A percentile compares a stretch with the other conserved stretches of the same genome.
Evolutionary conservation across 2,329 filamentous ascomycete species (phyloP).

Genomic region (Fusarium newnesense): DNA sequence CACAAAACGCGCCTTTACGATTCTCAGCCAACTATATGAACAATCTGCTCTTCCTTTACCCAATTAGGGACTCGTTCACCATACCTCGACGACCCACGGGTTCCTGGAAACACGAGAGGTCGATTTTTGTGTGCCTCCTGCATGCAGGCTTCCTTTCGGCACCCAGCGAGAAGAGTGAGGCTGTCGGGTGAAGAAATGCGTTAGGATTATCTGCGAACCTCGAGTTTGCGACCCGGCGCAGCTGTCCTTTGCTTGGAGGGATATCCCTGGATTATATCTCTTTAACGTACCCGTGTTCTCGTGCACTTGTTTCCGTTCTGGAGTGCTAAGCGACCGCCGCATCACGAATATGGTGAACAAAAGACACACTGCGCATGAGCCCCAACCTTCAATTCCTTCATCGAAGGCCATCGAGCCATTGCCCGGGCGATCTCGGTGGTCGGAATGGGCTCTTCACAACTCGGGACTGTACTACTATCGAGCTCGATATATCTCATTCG

Average conservation of each 20-base stretch:
- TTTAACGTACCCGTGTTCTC: not conserved
- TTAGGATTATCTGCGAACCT: constrained; percentile 17
- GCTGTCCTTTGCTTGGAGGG: not conserved
- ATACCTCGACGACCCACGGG: constrained; percentile 10
- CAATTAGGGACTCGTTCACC: constrained; percentile 17
- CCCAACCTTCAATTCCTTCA: constrained; percentile 9
- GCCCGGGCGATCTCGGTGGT: constrained; percentile 21
- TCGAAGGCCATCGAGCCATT: not conserved
- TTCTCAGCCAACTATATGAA: constrained; percentile 28
- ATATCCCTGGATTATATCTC: constrained; percentile 27
- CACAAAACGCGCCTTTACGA: constrained; percentile 11
- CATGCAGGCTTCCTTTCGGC: constrained; percentile 24
- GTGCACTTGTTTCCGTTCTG: not conserved
- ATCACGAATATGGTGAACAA: constrained; percentile 9
- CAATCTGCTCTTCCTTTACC: not conserved
- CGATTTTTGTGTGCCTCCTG: constrained; percentile 16
- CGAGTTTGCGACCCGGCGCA: constrained; percentile 5
- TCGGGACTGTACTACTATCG: constrained; percentile 36
- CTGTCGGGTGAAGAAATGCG: constrained; percentile 23
- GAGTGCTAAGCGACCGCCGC: not conserved
- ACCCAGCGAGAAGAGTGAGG: constrained; percentile 34
- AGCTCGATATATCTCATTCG: constrained; percentile 35
- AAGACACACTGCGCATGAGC: not conserved
- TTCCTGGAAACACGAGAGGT: constrained; percentile 27
- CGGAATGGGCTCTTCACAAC: constrained; percentile 29